These are phyloP conservation scores for Euphrasia arctica DNA, from an alignment of 305 asterid species.

Conservation along the genomic window DNA sequence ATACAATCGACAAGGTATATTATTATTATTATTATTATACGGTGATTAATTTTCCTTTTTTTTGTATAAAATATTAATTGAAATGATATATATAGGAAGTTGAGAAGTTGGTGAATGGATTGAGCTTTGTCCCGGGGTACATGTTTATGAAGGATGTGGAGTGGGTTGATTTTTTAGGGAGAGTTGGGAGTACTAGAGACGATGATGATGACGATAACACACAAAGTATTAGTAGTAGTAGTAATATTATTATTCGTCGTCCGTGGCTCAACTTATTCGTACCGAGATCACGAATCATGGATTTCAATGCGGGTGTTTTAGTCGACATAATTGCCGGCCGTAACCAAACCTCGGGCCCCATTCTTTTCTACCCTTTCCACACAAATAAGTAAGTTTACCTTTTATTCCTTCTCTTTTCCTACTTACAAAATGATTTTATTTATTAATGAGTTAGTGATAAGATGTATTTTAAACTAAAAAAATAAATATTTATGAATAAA, in stretches of 20 bases:
- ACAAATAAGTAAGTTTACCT: constrained; percentile 34
- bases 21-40: too few relatives aligned
- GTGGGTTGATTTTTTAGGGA: constrained; percentile 40
- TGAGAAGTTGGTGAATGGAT: constrained; percentile 23
- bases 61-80: too few relatives aligned
- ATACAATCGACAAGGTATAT: constrained; percentile 41
- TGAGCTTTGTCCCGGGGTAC: constrained; percentile 38
- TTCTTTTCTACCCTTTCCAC: constrained; percentile 72
- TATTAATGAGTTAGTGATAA: too few relatives aligned
- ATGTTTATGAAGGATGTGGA: constrained; percentile 45
- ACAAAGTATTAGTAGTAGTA: too few relatives aligned
- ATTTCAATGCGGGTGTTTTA: constrained; percentile 55
- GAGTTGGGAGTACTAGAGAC: constrained; percentile 39
- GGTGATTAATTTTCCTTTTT: too few relatives aligned
- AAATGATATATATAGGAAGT: constrained; percentile 31
- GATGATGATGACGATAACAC: background rate
- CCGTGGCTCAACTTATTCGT: constrained; percentile 83
- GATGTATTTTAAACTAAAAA: too few relatives aligned
- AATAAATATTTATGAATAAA: too few relatives aligned
- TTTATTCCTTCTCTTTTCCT: too few relatives aligned
- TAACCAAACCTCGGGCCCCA: constrained; percentile 48
- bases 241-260: background rate
- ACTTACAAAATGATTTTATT: too few relatives aligned
- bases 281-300: constrained; percentile 58
- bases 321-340: constrained; percentile 49